Conservation (phyloP, 306 rosid species). For the Herpetospermum pedunculosum region DNA sequence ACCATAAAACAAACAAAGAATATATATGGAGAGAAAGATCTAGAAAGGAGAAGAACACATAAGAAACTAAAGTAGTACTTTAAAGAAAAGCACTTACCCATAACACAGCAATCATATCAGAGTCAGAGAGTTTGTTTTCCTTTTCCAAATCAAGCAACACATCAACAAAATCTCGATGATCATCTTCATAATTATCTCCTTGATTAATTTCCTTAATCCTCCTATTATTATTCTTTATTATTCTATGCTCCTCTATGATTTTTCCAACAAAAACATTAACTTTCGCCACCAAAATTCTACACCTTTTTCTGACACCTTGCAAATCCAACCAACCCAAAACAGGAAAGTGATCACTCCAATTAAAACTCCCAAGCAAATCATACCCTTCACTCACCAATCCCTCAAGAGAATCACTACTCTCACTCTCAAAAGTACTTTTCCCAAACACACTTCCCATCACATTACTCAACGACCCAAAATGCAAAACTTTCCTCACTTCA, state of each 20-base stretch:
- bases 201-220: too few species aligned
- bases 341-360: conserved; percentile 76
- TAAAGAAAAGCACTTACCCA: conserved; percentile 37
- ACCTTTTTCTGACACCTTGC: conserved; percentile 60
- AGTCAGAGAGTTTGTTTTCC: conserved; percentile 36
- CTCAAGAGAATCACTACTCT: too few species aligned
- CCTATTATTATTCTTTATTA: too few species aligned
- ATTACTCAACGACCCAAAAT: conserved; percentile 49
- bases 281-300: conserved; percentile 33
- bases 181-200: too few species aligned
- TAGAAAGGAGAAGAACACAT: too few species aligned
- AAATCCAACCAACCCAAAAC: conserved; percentile 46
- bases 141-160: conserved; percentile 64
- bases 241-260: conserved; percentile 50
- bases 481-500: conserved; percentile 41
- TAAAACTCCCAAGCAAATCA: conserved; percentile 58
- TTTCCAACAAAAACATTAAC: conserved; percentile 56
- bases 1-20: too few species aligned
- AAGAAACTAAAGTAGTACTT: not conserved
- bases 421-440: conserved; percentile 23
- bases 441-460: conserved; percentile 76
- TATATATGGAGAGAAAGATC: too few species aligned
- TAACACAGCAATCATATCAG: conserved; percentile 75
- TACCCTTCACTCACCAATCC: conserved; percentile 60
- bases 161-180: conserved; percentile 51